These are phyloP conservation scores for Eremochloa ophiuroides DNA, from an alignment of 176 grass and related monocot species.

Conservation along the genomic window DNA sequence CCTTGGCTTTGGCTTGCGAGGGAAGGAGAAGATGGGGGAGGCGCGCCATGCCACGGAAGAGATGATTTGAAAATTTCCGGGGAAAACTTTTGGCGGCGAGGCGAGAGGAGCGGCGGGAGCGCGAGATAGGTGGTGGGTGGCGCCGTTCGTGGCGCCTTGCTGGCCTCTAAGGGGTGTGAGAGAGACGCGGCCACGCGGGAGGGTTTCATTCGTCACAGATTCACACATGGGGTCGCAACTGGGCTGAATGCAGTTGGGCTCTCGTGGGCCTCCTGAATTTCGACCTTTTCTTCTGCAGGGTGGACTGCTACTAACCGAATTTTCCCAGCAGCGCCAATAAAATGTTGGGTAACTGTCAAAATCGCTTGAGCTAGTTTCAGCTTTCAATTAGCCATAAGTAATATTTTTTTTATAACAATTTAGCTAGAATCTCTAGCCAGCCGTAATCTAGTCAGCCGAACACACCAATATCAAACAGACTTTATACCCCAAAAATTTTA, in stretches of 20 bases:
- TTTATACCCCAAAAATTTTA: too few relatives aligned
- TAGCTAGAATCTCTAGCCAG: too few relatives aligned
- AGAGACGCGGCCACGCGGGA: too few relatives aligned
- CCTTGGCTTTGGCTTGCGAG: slow-evolving; percentile 9
- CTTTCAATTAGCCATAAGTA: too few relatives aligned
- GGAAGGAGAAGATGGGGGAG: slow-evolving; percentile 17
- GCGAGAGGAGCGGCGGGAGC: neutral
- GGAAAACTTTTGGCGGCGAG: neutral
- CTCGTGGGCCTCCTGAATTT: neutral
- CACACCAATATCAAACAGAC: too few relatives aligned
- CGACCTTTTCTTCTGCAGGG: neutral
- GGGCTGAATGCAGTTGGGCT: neutral
- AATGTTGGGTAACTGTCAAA: neutral
- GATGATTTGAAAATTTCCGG: slow-evolving; percentile 24
- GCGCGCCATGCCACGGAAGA: slow-evolving; percentile 25
- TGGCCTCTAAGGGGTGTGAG: too few relatives aligned
- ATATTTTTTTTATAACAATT: too few relatives aligned
- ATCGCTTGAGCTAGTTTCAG: too few relatives aligned
- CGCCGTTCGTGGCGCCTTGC: too few relatives aligned
- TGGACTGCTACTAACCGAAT: neutral
- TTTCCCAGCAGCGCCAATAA: neutral
- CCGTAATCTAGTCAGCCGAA: too few relatives aligned
- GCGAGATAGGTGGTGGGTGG: neutral
- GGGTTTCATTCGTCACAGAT: neutral
- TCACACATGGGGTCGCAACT: neutral